A percentile compares a stretch with the other conserved stretches of the same genome.
Evolutionary conservation across 2,329 filamentous ascomycete species (phyloP).

Genomic region (Dichotomopilus funicola): DNA sequence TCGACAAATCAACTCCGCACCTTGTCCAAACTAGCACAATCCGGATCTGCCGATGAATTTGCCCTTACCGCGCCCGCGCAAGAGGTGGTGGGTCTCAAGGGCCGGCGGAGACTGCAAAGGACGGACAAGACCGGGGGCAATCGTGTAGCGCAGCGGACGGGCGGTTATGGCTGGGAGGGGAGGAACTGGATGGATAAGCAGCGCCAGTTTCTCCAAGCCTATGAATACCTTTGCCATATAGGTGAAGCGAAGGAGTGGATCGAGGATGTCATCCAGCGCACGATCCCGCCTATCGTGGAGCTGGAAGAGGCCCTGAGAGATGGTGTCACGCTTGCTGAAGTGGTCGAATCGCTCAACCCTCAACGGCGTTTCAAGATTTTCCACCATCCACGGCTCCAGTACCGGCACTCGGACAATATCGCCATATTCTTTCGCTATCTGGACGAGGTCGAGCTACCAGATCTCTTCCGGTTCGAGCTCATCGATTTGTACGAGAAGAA

Average conservation of each 20-base stretch:
- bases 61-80: slow-evolving; percentile 69
- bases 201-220: slow-evolving; percentile 89
- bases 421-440: slow-evolving; percentile 92
- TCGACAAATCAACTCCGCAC: slow-evolving; percentile 85
- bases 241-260: slow-evolving; percentile 99
- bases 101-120: slow-evolving; percentile 75
- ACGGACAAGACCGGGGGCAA: slow-evolving; percentile 47
- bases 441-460: slow-evolving; percentile 84
- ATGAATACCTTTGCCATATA: slow-evolving; percentile 98
- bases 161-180: slow-evolving; percentile 65
- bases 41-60: slow-evolving; percentile 71
- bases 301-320: slow-evolving; percentile 88
- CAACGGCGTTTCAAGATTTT: slow-evolving; percentile 76
- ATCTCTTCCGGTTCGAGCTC: slow-evolving; percentile 92
- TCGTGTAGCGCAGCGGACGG: slow-evolving; percentile 40
- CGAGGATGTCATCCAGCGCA: slow-evolving; percentile 76
- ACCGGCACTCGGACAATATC: slow-evolving; percentile 95
- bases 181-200: slow-evolving; percentile 99
- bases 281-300: slow-evolving; percentile 87
- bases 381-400: slow-evolving; percentile 76
- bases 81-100: slow-evolving; percentile 82
- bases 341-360: slow-evolving; percentile 83
- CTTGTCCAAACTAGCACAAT: slow-evolving; percentile 74
- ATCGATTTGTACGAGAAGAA: slow-evolving; percentile 99
- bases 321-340: slow-evolving; percentile 88